Evolutionary conservation across 2,329 filamentous ascomycete species (phyloP), one percentile per base, ranked within the genome.

Genomic region (Epichloe brachyelytri): DNA sequence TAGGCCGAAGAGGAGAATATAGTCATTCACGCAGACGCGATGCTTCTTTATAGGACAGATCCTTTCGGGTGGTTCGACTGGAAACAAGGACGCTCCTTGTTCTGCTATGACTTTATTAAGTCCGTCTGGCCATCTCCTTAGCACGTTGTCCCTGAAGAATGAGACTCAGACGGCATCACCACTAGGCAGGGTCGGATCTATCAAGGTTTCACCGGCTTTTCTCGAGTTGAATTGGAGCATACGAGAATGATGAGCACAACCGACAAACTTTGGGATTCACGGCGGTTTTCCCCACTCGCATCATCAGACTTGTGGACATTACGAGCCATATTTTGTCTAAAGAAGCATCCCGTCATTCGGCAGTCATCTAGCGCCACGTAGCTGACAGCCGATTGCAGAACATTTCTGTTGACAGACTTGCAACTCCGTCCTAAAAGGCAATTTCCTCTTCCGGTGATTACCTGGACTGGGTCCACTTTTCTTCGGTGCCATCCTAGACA

Each of bases 321-420:
- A 19, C 36, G n/a, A 15, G 46, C 22, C n/a, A 33, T 11, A 30
- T 10, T 15, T 37, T 48, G 15, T 20, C 46, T 14, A 15, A 30
- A 17, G 5, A 14, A 4, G 8, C 46, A 40, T 33, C 3, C 33
- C 22, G 4, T 19, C n/a, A 12, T 19, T 4, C 4, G 26, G 30
- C 12, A 7, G 3, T 40, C 30, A 20, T 46, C 10, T 20, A 20
- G n/a, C 8, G 6, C 44, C 8, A 17, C 10, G 26, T 10, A 12
- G 40, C 40, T 44, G 40, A 38, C 39, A 17, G 17, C 48, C 40
- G 48, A 19, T 37, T 49, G 39, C 48, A 49, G 48, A 49, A 37
- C 8, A 19, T 33, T 19, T 15, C 7, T 11, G 38, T 43, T 20
- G 26, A 36, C 5, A 4, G 20, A 44, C 40, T 26, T 38, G 36